phyloP scores from a whole-genome alignment of 1,284 basidiomycete species.

The Cryptococcus sp. region DNA sequence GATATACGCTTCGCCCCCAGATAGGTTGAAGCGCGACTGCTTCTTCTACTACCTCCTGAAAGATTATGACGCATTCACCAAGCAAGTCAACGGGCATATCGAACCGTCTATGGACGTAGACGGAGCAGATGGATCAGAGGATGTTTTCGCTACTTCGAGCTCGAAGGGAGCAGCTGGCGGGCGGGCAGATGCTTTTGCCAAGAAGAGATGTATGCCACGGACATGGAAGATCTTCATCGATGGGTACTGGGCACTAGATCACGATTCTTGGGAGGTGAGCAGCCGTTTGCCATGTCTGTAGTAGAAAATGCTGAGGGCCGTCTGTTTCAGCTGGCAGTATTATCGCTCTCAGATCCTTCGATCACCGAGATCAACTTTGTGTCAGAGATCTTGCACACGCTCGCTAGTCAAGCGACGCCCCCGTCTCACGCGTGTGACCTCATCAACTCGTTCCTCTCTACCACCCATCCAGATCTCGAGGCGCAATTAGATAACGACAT shows the following conservation, averaged over 20 bases:
- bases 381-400: slow-evolving; percentile 34
- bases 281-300: neutral
- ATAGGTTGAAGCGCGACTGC: slow-evolving; percentile 47
- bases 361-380: slow-evolving; percentile 46
- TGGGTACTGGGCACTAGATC: slow-evolving; percentile 49
- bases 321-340: slow-evolving; percentile 25
- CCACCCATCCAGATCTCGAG: slow-evolving; percentile 13
- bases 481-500: slow-evolving; percentile 24
- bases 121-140: slow-evolving; percentile 1
- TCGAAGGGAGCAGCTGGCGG: slow-evolving; percentile 2
- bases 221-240: slow-evolving; percentile 45
- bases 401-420: slow-evolving; percentile 38
- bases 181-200: slow-evolving; percentile 34
- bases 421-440: slow-evolving; percentile 30
- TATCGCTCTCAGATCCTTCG: slow-evolving; percentile 36
- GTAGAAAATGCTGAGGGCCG: neutral
- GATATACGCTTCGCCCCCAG: slow-evolving; percentile 31
- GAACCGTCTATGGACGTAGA: slow-evolving; percentile 29
- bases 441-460: slow-evolving; percentile 32
- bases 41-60: slow-evolving; percentile 47
- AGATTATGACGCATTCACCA: slow-evolving; percentile 28
- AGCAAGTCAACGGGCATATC: slow-evolving; percentile 4
- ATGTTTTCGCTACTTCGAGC: slow-evolving; percentile 8
- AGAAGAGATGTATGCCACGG: slow-evolving; percentile 36
- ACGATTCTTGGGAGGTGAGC: slow-evolving; percentile 38